Base-by-base conservation (phyloP, 2,329 filamentous ascomycete genomes). In the Blastomyces percursus region DNA sequence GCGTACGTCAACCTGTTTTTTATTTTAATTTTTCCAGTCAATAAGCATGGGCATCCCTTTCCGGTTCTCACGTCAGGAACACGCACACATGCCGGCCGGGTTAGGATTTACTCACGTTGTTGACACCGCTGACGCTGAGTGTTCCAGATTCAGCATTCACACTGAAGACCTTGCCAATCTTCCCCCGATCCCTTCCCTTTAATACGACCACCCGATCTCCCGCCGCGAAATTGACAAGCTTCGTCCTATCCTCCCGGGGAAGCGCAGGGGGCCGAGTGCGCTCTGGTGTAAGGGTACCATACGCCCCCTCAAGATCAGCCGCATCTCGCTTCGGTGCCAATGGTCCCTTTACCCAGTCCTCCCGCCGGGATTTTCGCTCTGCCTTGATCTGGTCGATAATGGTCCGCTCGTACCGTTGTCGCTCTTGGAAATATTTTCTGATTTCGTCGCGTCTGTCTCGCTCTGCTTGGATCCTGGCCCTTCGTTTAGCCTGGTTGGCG, bases 201-300 rank as follows among this genome's bases (percentile, higher is more conserved):
- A 91, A 77, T 63, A 97, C 78, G 61, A 93, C 89, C 40, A 96
- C 91, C 64, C 94, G 84, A 75, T 97, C 94, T 7, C 86, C 86
- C 3, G 77, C 71, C 30, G 81, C 82, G 63, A 92, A 78, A 67
- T 85, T 87, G 65, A 89, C 79, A 73, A 81, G 81, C 68, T 72
- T 73, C 61, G 67, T 74, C 72, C 67, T 72, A 57, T 73, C 70
- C 61, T 72, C 71, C 62, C 76, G 71, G 24, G 77, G 74, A 55
- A 80, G 71, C 30, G 75, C 69, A 38, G 79, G 72, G 42, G 73
- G 70, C 60, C 72, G 69, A 67, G 75, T 68, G 27, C 71, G 61
- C 38, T 74, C 66, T 38, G 72, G 66, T 44, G 73, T 70, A 51
- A 87, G 70, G 38, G 83, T 81, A 65, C 86, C 90, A 71, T 86